Conservation (phyloP, 331 rosid species). For the Quercus lobata region DNA sequence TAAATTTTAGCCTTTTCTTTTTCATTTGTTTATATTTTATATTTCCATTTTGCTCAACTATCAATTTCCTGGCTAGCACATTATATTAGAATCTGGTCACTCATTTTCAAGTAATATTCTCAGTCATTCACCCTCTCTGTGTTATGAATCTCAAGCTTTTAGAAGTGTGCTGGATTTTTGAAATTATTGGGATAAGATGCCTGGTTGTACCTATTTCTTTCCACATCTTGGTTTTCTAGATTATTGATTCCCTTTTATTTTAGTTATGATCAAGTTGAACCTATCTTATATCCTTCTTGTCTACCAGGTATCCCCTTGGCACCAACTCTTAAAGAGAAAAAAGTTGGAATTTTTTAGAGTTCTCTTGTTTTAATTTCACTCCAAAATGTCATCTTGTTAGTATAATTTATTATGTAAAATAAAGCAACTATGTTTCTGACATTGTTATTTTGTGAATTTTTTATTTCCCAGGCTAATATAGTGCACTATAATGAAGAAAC, state of each 20-base stretch:
- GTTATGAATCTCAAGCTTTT: too few relatives aligned
- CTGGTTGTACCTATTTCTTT: not conserved
- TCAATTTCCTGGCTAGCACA: not conserved
- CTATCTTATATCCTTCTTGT: not conserved
- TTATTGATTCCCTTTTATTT: not conserved
- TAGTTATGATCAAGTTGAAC: not conserved
- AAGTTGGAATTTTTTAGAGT: not conserved
- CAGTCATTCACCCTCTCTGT: not conserved
- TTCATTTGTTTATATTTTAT: not conserved
- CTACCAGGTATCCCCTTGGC: not conserved
- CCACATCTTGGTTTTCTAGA: not conserved
- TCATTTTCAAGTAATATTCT: not conserved
- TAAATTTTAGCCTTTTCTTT: not conserved
- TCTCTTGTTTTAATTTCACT: not conserved
- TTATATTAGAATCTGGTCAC: not conserved
- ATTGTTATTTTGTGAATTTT: slow-evolving; percentile 12
- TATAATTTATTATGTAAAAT: not conserved
- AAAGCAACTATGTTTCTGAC: slow-evolving; percentile 11
- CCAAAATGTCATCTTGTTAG: not conserved
- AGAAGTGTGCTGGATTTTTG: not conserved
- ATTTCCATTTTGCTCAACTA: not conserved
- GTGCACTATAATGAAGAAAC: slow-evolving; percentile 74
- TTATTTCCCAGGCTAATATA: slow-evolving; percentile 64
- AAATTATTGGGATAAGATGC: not conserved
- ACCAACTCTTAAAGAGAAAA: not conserved